These are phyloP conservation scores for Suhomyces bolitotheri DNA, from an alignment of 1,139 yeast species.

Conservation along the genomic window DNA sequence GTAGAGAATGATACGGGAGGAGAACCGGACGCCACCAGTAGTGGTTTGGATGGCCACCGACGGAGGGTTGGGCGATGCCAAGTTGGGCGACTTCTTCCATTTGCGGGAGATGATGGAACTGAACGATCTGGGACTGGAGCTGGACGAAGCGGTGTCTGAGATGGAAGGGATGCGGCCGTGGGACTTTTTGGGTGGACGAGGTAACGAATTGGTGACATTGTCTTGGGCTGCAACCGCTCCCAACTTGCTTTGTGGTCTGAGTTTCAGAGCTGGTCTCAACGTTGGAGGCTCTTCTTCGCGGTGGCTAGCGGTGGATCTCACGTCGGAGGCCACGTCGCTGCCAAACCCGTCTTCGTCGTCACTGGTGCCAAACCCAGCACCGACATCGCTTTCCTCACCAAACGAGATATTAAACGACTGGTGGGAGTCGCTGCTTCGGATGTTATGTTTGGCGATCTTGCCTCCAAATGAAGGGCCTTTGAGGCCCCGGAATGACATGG, in stretches of 20 bases:
- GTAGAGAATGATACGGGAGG: constrained; percentile 79
- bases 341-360: constrained; percentile 21
- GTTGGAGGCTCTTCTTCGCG: constrained; percentile 9
- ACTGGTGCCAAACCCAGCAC: constrained; percentile 19
- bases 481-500: constrained; percentile 68
- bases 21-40: constrained; percentile 60
- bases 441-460: constrained; percentile 29
- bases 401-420: constrained; percentile 46
- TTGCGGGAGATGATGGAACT: constrained; percentile 33
- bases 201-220: constrained; percentile 3
- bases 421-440: constrained; percentile 42
- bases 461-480: constrained; percentile 56
- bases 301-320: constrained; percentile 8
- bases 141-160: constrained; percentile 24
- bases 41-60: constrained; percentile 2
- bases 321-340: constrained; percentile 10
- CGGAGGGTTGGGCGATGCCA: constrained; percentile 8
- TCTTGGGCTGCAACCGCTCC: constrained; percentile 3
- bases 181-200: constrained; percentile 23
- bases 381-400: constrained; percentile 27
- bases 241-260: neutral
- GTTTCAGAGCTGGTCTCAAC: neutral
- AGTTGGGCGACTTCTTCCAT: constrained; percentile 23
- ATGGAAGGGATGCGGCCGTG: constrained; percentile 32
- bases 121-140: constrained; percentile 36